phyloP scores from a whole-genome alignment of 139 green algal genomes.

The Chlamydomonas sp. region DNA sequence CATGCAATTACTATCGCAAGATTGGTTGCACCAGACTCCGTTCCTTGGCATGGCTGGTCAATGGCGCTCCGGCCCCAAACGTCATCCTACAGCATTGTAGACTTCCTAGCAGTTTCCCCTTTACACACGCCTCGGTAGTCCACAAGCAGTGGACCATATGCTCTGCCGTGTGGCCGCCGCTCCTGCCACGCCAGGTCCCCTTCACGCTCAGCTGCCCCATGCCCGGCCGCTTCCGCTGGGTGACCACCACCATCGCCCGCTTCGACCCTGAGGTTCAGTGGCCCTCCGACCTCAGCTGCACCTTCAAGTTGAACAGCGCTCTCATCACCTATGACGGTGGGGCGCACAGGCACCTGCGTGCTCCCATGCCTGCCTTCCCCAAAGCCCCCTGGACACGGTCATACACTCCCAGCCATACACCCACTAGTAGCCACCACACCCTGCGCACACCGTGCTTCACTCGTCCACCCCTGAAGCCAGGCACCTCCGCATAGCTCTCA shows the following conservation, averaged over 20 bases:
- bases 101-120: neutral
- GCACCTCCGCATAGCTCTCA: neutral
- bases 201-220: slow-evolving; percentile 41
- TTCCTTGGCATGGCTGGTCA: too few relatives aligned
- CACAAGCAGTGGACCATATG: too few relatives aligned
- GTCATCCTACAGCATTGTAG: too few relatives aligned
- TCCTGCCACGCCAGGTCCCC: slow-evolving; percentile 27
- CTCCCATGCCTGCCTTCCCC: too few relatives aligned
- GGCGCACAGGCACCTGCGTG: neutral
- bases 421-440: too few relatives aligned
- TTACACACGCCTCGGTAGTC: neutral
- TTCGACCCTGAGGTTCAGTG: slow-evolving; percentile 47
- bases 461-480: too few relatives aligned
- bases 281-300: slow-evolving; percentile 47
- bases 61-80: too few relatives aligned
- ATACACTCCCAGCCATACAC: neutral
- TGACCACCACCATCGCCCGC: slow-evolving; percentile 54
- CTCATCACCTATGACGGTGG: slow-evolving; percentile 49
- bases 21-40: too few relatives aligned
- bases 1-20: too few relatives aligned
- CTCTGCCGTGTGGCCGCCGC: neutral
- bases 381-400: neutral
- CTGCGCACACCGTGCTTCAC: neutral
- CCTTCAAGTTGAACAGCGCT: slow-evolving; percentile 43
- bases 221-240: slow-evolving; percentile 48